These are phyloP conservation scores for Jackrogersella minutella DNA, from an alignment of 495 filamentous ascomycete genomes.

Conservation along the genomic window DNA sequence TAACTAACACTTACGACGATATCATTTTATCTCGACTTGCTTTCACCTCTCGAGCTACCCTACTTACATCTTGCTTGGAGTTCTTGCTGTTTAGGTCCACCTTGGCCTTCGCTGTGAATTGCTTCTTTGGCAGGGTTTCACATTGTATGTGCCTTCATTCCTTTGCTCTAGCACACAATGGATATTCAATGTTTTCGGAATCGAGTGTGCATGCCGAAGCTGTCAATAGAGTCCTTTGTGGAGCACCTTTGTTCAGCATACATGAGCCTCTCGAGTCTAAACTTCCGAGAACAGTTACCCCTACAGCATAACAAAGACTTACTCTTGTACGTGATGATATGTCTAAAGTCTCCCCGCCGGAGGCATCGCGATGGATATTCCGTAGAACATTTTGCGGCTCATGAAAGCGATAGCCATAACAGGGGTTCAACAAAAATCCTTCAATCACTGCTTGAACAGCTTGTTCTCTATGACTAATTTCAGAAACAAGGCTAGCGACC, in stretches of 20 bases:
- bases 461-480: neutral
- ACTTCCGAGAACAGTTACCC: slow-evolving; percentile 12
- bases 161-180: neutral
- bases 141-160: neutral
- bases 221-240: neutral
- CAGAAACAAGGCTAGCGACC: neutral
- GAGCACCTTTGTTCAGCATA: neutral
- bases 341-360: neutral
- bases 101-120: too few relatives aligned
- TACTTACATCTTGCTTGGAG: too few relatives aligned
- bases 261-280: neutral
- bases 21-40: too few relatives aligned
- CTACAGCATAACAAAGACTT: slow-evolving; percentile 6
- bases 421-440: neutral
- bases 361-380: neutral
- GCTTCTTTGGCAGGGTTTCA: too few relatives aligned
- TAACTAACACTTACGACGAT: too few relatives aligned
- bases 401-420: neutral
- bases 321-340: neutral
- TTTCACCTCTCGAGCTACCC: too few relatives aligned
- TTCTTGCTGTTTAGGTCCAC: too few relatives aligned
- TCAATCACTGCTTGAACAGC: too few relatives aligned
- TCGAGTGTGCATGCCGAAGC: neutral
- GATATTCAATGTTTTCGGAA: neutral
- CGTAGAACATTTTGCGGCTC: neutral